A percentile compares a stretch with the other conserved stretches of the same genome.
phyloP scores from a whole-genome alignment of 106 monocot species.

The Chionographis japonica region DNA sequence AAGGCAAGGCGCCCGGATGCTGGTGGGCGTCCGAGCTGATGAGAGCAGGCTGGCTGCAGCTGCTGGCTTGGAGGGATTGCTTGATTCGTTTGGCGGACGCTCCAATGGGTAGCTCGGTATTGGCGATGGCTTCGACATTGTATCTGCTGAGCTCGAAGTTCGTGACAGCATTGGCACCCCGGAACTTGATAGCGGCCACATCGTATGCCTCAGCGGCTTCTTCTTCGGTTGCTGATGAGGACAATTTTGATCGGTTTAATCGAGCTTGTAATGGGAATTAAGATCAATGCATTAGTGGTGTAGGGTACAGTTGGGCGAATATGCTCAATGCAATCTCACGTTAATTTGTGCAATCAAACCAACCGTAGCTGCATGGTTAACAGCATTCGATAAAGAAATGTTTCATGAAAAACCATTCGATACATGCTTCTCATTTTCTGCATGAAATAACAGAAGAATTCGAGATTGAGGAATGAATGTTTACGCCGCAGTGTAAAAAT shows the following conservation, averaged over 20 bases:
- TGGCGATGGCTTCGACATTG: constrained; percentile 42
- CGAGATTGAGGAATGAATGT: too few relatives aligned
- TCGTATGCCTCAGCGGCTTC: constrained; percentile 70
- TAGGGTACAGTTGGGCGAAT: not conserved
- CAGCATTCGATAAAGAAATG: too few relatives aligned
- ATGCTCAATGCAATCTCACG: not conserved
- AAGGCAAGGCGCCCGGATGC: not conserved
- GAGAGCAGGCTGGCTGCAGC: not conserved
- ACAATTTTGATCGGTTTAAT: not conserved
- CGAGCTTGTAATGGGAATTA: not conserved
- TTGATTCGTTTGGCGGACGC: constrained; percentile 3
- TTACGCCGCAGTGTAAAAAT: too few relatives aligned
- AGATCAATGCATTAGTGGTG: too few relatives aligned
- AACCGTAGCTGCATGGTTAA: too few relatives aligned
- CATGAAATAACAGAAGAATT: too few relatives aligned
- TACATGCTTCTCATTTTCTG: too few relatives aligned
- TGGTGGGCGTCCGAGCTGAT: not conserved
- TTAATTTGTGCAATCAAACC: too few relatives aligned
- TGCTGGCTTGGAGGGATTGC: constrained; percentile 7
- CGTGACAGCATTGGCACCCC: constrained; percentile 50
- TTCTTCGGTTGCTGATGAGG: constrained; percentile 40
- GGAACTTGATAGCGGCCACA: constrained; percentile 63
- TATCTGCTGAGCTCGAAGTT: constrained; percentile 53
- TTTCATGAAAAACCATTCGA: too few relatives aligned
- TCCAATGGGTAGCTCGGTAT: constrained; percentile 38